Base-by-base conservation (phyloP, 768 basidiomycete species). In the Lactifluus subvellereus region DNA sequence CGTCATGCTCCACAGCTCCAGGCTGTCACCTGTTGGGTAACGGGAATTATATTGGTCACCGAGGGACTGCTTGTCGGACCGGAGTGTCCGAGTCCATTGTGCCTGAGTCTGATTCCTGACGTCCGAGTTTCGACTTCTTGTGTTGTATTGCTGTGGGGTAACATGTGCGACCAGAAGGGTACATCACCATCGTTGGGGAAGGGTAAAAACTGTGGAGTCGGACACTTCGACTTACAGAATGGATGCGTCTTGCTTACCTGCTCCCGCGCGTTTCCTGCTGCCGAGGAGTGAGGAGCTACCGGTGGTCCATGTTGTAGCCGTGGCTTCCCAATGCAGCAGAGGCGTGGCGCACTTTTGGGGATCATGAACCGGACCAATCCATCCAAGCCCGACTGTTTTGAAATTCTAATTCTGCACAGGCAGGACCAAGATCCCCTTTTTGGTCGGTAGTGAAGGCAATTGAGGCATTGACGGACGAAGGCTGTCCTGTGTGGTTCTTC, bases 351-450 rank as follows among this genome's bases (percentile, higher is more conserved):
- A 32, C 53, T 40, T 13, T 14, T 49, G 47, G 9, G 16, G 52
- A 35, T 35, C 54, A 35, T 54, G 60, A 61, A 61, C 60, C 60
- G 18, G 60, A 50, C 60, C 60, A 56, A 48, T 58, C 48, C 35
- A 48, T 57, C 10, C 10, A 27, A 16, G 5, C 9, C 1, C 9
- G 5, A 11, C 35, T 11, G 20, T 49, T 45, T 40, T 58, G 57
- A 49, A 58, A 58, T 49, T 30, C 20, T 27, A 58, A 58, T 49
- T 30, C 20, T 27, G 30, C 27, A 42, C 30, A 10, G 30, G 27
- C 14, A 2, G 11, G 20, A 20, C 5, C 10, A 35, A 6, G 7
- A 18, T 11, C 20, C 20, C 32, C 2, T 57, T 57, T 27, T 47
- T 16, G 10, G 35, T 16, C n/a, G 11, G 42, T 18, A 16, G 30